Percentiles rank a stretch among this genome's conserved stretches.
Conservation (phyloP, 225 moss, liverwort and hornwort genomes). For the Neckera pumila region DNA sequence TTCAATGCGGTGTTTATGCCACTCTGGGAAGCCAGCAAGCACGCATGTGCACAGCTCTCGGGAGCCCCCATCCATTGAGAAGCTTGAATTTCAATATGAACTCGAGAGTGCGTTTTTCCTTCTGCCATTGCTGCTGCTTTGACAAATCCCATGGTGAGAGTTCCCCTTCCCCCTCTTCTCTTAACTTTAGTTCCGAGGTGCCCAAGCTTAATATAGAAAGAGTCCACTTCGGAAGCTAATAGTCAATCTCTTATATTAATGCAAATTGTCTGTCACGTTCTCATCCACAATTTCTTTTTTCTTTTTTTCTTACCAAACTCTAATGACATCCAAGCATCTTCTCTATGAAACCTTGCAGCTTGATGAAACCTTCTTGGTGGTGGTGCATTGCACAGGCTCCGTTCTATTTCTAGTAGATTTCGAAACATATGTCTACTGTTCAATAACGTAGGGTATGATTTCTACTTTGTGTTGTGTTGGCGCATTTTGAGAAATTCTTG, state of each 20-base stretch:
- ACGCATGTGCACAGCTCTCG: constrained; percentile 27
- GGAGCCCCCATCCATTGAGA: constrained; percentile 49
- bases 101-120: constrained; percentile 56
- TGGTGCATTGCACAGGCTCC: background rate
- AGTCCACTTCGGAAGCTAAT: background rate
- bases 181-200: background rate
- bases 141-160: constrained; percentile 71
- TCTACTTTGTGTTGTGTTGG: background rate
- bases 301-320: background rate
- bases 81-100: constrained; percentile 57
- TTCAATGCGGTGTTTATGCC: constrained; percentile 82
- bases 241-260: background rate
- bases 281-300: background rate
- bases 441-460: background rate
- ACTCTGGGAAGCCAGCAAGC: constrained; percentile 72
- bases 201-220: background rate
- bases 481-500: background rate
- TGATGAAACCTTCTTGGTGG: background rate
- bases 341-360: background rate
- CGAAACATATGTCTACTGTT: background rate
- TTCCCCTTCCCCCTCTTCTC: background rate
- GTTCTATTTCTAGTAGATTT: background rate
- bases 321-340: background rate
- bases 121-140: constrained; percentile 55
- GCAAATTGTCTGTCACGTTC: background rate